Conservation (phyloP, 1,284 basidiomycete species). For the Fistulina hepatica region DNA sequence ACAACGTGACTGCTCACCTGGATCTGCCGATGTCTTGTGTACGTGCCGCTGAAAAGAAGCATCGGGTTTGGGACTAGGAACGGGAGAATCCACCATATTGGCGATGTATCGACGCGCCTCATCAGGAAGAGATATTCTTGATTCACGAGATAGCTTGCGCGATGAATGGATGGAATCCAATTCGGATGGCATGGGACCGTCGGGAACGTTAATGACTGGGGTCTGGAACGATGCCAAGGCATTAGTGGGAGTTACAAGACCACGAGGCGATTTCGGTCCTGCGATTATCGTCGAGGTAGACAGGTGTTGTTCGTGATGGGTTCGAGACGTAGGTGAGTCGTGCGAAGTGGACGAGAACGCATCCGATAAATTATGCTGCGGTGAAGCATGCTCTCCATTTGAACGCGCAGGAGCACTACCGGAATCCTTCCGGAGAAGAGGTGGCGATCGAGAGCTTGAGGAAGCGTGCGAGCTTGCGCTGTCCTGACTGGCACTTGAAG, state of each 20-base stretch:
- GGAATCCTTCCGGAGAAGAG: too few relatives aligned
- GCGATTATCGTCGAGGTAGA: too few relatives aligned
- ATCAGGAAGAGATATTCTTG: conserved; percentile 57
- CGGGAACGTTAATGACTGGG: background rate
- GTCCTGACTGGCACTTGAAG: too few relatives aligned
- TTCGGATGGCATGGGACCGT: conserved; percentile 22
- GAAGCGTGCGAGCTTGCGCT: too few relatives aligned
- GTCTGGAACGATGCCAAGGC: conserved; percentile 5
- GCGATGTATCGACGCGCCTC: conserved; percentile 62
- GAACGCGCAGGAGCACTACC: too few relatives aligned
- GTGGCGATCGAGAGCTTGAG: too few relatives aligned
- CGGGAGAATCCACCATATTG: conserved; percentile 52
- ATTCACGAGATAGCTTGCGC: conserved; percentile 36
- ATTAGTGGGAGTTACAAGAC: conserved; percentile 6
- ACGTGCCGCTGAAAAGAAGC: conserved; percentile 21
- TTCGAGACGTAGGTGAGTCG: too few relatives aligned
- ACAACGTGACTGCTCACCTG: too few relatives aligned
- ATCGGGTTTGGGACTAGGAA: conserved; percentile 38
- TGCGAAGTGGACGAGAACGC: too few relatives aligned
- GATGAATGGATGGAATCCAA: conserved; percentile 7
- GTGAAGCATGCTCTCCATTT: too few relatives aligned
- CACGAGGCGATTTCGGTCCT: conserved; percentile 11
- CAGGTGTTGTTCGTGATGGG: too few relatives aligned
- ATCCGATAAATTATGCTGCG: too few relatives aligned
- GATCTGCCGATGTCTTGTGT: background rate